Evolutionary conservation across 2,329 filamentous ascomycete genomes (phyloP).

Genomic region (Pyrenophora tritici-repentis): DNA sequence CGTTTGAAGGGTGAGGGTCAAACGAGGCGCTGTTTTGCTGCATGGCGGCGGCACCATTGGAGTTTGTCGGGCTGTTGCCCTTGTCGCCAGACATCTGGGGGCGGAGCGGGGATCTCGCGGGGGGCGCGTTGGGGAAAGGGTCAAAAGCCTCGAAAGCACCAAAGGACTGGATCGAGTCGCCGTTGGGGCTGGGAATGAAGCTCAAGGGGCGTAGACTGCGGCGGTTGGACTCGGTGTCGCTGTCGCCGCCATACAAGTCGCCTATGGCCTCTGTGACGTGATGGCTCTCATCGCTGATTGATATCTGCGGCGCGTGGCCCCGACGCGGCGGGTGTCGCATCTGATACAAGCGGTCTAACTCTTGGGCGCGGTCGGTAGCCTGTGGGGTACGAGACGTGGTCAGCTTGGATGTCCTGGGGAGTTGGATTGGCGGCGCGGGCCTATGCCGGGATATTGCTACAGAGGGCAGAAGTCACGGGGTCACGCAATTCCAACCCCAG

Average conservation of each 20-base stretch:
- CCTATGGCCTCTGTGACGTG: conserved; percentile 95
- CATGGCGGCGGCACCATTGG: conserved; percentile 29
- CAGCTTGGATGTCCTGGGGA: conserved; percentile 25
- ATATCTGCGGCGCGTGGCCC: conserved; percentile 65
- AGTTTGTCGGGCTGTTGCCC: conserved; percentile 18
- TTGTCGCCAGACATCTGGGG: conserved; percentile 34
- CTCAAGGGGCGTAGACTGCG: conserved; percentile 72
- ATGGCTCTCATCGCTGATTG: conserved; percentile 85
- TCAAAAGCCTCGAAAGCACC: conserved; percentile 36
- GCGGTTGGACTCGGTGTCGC: conserved; percentile 59
- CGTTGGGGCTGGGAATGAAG: conserved; percentile 67
- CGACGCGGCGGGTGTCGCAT: conserved; percentile 58
- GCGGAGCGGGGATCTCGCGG: conserved; percentile 49
- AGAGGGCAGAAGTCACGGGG: neutral
- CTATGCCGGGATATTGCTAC: conserved; percentile 10
- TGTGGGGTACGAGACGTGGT: conserved; percentile 33
- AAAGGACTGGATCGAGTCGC: conserved; percentile 51
- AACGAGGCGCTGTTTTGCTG: no score
- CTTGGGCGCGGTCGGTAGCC: conserved; percentile 50
- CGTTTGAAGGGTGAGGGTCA: no score
- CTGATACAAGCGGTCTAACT: conserved; percentile 56
- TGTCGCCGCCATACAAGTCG: conserved; percentile 83
- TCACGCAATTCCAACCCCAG: neutral
- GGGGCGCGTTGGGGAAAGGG: conserved; percentile 46
- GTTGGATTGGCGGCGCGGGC: conserved; percentile 10